Percentiles rank a stretch among this genome's conserved stretches.
These are phyloP conservation scores for Colletotrichum noveboracense DNA, from an alignment of 2,329 filamentous ascomycete genomes.

Conservation along the genomic window DNA sequence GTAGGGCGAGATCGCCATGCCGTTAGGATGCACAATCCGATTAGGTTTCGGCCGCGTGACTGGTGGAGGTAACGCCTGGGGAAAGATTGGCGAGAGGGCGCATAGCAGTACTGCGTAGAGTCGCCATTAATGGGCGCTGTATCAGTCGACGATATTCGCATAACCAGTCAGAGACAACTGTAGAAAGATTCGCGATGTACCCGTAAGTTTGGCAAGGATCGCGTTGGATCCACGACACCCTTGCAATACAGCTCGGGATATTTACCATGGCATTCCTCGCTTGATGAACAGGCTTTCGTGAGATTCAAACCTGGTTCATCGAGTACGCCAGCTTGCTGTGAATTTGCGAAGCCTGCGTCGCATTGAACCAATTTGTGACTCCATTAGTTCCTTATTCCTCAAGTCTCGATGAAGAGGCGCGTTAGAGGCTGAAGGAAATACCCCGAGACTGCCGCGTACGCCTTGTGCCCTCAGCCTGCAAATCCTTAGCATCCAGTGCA, in stretches of 20 bases:
- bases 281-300: background rate
- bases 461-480: background rate
- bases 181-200: slow-evolving; percentile 9
- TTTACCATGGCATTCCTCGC: slow-evolving; percentile 6
- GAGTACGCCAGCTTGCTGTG: background rate
- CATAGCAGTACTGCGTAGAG: background rate
- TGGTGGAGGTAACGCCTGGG: background rate
- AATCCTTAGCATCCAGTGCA: background rate
- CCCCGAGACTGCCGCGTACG: background rate
- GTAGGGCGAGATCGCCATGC: background rate
- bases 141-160: background rate
- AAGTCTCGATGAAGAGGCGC: background rate
- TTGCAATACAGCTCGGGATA: slow-evolving; percentile 13
- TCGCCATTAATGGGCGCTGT: background rate
- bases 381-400: background rate
- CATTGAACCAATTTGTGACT: background rate
- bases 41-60: background rate
- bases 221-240: slow-evolving; percentile 9
- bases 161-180: background rate
- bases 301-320: background rate
- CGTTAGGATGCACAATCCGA: background rate
- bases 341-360: background rate
- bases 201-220: slow-evolving; percentile 7
- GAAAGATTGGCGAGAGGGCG: background rate
- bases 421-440: background rate